Evolutionary conservation across 495 filamentous ascomycete genomes (phyloP), one percentile per base, ranked within the genome.

Genomic region (Endocarpon pusillum): DNA sequence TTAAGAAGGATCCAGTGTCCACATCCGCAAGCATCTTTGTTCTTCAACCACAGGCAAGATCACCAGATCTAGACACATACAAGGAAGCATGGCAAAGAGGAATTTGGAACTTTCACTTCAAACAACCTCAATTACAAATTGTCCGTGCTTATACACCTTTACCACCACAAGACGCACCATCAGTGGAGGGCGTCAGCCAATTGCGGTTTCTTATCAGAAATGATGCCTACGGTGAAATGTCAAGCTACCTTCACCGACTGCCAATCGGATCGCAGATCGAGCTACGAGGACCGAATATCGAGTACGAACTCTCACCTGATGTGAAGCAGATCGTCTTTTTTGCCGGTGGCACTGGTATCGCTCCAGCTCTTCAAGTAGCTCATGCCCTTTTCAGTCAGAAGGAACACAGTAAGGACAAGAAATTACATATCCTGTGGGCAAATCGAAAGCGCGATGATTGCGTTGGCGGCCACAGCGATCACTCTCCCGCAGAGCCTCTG

Each of bases 271-370:
- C 73, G 2, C 49, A 56, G 12, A 58, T 94, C 35, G 74, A 82
- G 44, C 49, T 94, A 12, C 69, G 89, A 25, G 87, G 87, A 0
- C 85, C 84, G 12, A 66, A 73, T 40, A 43, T 73, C 7, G 85
- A 91, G 25, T 81, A 63, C 38, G 65, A 55, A 42, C 69, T 77
- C 21, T 78, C 62, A 8, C 37, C 47, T 10, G 46, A 57, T 27
- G 75, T 57, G 23, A 58, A 53, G 14, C 54, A 68, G 21, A 61
- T 94, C 2, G 47, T 94, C 2, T 94, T 96, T 51, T 58, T 94
- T 21, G 89, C 87, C 10, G 89, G 86, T 0, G 89, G 89, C 0
- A 97, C 89, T 4, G 89, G 87, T 0, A 89, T 97, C 49, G 84
- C 82, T 16, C 81, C 87, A 1, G 89, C 87, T 21, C 48, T 94